A percentile compares a stretch with the other conserved stretches of the same genome.
phyloP scores from a whole-genome alignment of 371 early-diverging fungal genomes.

The Mortierella sp. region DNA sequence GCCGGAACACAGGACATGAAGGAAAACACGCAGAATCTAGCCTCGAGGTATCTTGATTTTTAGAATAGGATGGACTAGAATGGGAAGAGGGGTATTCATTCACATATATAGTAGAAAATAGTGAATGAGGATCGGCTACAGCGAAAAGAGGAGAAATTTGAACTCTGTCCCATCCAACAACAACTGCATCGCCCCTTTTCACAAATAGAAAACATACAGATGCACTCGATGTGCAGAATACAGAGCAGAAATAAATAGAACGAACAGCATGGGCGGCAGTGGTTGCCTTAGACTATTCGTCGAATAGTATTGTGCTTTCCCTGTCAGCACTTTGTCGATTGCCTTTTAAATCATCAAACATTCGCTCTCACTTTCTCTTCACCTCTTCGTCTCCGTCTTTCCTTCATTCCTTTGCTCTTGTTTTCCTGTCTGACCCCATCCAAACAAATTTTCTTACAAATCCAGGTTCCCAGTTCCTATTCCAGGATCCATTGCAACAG shows the following conservation, averaged over 20 bases:
- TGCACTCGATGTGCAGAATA: constrained; percentile 1
- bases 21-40: constrained; percentile 33
- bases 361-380: constrained; percentile 14
- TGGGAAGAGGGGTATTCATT: constrained; percentile 24
- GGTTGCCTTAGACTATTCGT: constrained; percentile 3
- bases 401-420: neutral
- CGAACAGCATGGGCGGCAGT: constrained; percentile 2
- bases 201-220: constrained; percentile 10
- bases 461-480: constrained; percentile 20
- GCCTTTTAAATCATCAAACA: neutral
- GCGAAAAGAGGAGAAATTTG: neutral
- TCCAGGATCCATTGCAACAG: constrained; percentile 2
- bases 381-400: neutral
- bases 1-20: constrained; percentile 8
- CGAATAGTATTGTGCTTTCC: neutral
- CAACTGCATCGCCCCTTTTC: constrained; percentile 16
- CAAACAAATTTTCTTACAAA: constrained; percentile 15
- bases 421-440: constrained; percentile 1
- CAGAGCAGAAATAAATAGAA: neutral
- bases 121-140: constrained; percentile 3
- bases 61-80: constrained; percentile 42
- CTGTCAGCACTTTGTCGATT: neutral
- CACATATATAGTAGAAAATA: constrained; percentile 8
- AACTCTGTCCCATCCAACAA: neutral
- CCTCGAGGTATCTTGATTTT: constrained; percentile 22